Evolutionary conservation across 2,329 filamentous ascomycete species (phyloP).

Genomic region (Didymella pinodella): DNA sequence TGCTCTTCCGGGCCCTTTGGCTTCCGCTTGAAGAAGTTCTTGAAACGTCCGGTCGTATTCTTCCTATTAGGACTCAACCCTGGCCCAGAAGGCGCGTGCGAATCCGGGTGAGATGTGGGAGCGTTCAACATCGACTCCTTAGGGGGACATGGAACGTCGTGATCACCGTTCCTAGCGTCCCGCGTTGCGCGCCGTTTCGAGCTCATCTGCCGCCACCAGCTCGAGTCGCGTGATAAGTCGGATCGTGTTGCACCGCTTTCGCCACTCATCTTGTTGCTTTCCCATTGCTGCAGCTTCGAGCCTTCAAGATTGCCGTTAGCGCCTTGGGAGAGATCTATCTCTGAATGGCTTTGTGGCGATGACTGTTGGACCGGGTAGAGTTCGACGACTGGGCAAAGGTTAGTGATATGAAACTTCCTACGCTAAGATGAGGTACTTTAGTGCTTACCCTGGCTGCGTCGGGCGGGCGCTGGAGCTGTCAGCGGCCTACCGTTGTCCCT

Average conservation of each 20-base stretch:
- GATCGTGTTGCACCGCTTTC: conserved; percentile 42
- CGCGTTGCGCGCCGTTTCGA: conserved; percentile 36
- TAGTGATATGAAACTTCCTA: neutral
- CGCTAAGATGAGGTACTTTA: conserved; percentile 11
- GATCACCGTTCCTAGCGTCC: conserved; percentile 43
- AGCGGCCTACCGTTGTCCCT: conserved; percentile 40
- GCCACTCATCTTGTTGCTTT: conserved; percentile 41
- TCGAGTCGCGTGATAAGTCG: conserved; percentile 43
- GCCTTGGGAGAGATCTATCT: conserved; percentile 44
- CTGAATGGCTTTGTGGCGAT: conserved; percentile 46
- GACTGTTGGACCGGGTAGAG: conserved; percentile 43
- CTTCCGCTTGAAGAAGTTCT: conserved; percentile 49
- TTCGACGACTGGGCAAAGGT: conserved; percentile 33
- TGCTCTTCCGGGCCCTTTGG: conserved; percentile 39
- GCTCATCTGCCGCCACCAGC: conserved; percentile 49
- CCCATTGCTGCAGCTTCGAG: conserved; percentile 45
- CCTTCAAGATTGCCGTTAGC: conserved; percentile 45
- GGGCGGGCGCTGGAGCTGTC: conserved; percentile 47
- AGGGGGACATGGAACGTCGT: conserved; percentile 31
- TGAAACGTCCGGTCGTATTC: conserved; percentile 45
- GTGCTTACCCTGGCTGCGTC: conserved; percentile 47
- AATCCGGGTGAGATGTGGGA: conserved; percentile 28
- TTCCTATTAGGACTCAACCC: conserved; percentile 37
- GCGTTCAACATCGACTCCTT: conserved; percentile 40
- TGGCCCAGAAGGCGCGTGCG: conserved; percentile 23